Evolutionary conservation across 768 basidiomycete genomes (phyloP), one percentile per base, ranked within the genome.

Genomic region (Guyanaporus albipodus): DNA sequence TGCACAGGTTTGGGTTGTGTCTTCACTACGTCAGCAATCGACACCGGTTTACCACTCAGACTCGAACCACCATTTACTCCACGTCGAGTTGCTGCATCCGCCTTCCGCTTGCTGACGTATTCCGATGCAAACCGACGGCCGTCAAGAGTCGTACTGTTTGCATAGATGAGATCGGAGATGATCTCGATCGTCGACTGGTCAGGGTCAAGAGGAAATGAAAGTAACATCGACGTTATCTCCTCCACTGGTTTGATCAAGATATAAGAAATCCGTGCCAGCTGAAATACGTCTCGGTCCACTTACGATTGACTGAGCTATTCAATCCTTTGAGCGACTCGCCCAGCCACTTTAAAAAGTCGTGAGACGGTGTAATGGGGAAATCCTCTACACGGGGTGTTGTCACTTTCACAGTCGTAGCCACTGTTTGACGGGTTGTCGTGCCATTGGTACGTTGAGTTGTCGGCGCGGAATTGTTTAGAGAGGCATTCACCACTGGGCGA

Each of bases 41-140:
- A 87, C 18, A 85, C 71, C 24, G 75, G 71, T 55, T 85, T 86
- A 8, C 70, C 69, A 4, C 62, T 52, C 4, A 60, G 34, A 4
- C 59, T 59, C 27, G 58, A 53, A 15, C 70, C 54, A n/a, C 64
- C 67, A 37, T 65, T 66, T 10, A 64, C 71, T 50, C 80, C 83
- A 39, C 74, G 72, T 39, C 77, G 70, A 18, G 75, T 58, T 12
- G 72, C 72, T 1, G 83, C 86, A 63, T 98, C 95, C 17, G 77
- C 78, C 69, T 92, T 94, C 42, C 96, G 85, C 62, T 80, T 89
- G 52, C 75, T 79, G 42, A 92, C 80, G 59, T 91, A 99, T 55
- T 98, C 94, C 11, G 88, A 77, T 4, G 96, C 94, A 61, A 98
- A 99, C 29, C 95, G 82, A 41, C 94, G 78, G 6, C 96, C 96